phyloP scores from a whole-genome alignment of 108 stramenopile genomes.

The Mayamaea pseudoterrestris region DNA sequence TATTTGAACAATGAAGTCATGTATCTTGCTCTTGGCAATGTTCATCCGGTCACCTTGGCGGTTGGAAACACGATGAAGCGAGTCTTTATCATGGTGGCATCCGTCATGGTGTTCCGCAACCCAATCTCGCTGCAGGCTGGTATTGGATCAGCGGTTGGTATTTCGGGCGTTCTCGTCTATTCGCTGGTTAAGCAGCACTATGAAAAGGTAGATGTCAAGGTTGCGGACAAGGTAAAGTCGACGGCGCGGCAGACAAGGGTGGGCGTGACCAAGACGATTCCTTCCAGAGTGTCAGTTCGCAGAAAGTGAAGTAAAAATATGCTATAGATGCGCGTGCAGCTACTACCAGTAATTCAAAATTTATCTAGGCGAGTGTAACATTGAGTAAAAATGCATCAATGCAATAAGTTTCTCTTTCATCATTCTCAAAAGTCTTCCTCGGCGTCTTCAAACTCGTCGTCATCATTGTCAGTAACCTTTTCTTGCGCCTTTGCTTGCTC shows the following conservation, averaged over 20 bases:
- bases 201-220: conserved; percentile 33
- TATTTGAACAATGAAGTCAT: conserved; percentile 96
- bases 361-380: too few species aligned
- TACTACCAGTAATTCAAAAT: too few species aligned
- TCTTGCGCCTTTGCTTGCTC: background rate
- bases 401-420: too few species aligned
- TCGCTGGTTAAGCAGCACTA: conserved; percentile 65
- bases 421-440: background rate
- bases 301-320: too few species aligned
- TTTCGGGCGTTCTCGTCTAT: conserved; percentile 74
- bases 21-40: conserved; percentile 80
- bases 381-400: too few species aligned
- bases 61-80: conserved; percentile 97
- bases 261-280: too few species aligned
- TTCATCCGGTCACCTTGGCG: conserved; percentile 90
- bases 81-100: conserved; percentile 85
- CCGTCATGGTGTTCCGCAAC: conserved; percentile 84
- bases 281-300: too few species aligned
- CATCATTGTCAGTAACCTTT: conserved; percentile 7
- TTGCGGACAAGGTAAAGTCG: background rate
- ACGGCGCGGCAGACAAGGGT: too few species aligned
- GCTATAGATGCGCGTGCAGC: too few species aligned
- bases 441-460: conserved; percentile 10
- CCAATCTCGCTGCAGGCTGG: conserved; percentile 65
- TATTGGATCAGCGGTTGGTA: conserved; percentile 69